Conservation (phyloP, 345 rosid genomes). For the Excoecaria cochinchinensis region DNA sequence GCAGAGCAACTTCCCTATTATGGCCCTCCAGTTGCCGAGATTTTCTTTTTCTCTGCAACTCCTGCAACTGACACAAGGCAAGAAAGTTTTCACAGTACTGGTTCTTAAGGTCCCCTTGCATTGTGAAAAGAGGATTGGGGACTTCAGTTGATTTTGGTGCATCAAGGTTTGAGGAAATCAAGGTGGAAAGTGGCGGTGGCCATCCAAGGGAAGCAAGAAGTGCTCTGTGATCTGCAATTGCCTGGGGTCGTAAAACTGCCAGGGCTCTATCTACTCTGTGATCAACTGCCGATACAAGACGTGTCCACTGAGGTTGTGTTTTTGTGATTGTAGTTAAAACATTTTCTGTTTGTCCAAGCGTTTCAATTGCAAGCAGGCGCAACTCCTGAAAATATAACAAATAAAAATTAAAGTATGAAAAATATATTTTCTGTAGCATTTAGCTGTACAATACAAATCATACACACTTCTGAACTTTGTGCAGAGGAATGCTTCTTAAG, state of each 20-base stretch:
- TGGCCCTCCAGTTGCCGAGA: conserved; percentile 75
- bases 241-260: conserved; percentile 87
- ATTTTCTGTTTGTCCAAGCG: conserved; percentile 65
- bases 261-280: conserved; percentile 90
- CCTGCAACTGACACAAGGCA: conserved; percentile 77
- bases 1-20: conserved; percentile 57
- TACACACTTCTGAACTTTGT: conserved; percentile 62
- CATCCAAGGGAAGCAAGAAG: conserved; percentile 84
- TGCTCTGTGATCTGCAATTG: conserved; percentile 76
- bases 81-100: conserved; percentile 76
- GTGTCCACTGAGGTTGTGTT: conserved; percentile 69
- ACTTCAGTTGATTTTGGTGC: conserved; percentile 45
- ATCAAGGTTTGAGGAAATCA: conserved; percentile 51
- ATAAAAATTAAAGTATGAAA: not conserved
- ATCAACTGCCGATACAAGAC: conserved; percentile 81
- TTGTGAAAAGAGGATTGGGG: conserved; percentile 69
- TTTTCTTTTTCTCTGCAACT: conserved; percentile 78
- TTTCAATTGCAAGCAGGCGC: conserved; percentile 53
- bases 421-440: conserved; percentile 6
- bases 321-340: conserved; percentile 55
- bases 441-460: conserved; percentile 2
- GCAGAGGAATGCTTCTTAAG: conserved; percentile 44
- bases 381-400: conserved; percentile 48
- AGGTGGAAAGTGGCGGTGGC: conserved; percentile 81
- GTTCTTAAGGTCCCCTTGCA: conserved; percentile 71